Evolutionary conservation across 1,284 basidiomycete genomes (phyloP), one percentile per base, ranked within the genome.

Genomic region (Cutaneotrichosporon dermatis): DNA sequence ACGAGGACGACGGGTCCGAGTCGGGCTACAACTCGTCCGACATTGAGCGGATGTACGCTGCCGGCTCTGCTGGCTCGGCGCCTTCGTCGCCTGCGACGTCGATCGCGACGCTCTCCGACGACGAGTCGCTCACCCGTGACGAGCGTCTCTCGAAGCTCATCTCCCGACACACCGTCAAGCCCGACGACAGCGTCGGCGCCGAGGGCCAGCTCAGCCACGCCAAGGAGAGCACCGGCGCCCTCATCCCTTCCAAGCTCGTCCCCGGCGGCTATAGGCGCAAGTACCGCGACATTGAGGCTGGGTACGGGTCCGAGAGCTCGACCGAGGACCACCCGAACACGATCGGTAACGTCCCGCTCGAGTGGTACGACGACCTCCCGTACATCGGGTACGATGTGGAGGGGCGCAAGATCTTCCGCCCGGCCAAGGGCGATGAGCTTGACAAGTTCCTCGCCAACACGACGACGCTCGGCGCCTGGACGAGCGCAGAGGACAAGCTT

Each of bases 361-460:
- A 98, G 75, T 99, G 95, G 92, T 99, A 99, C 79, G 96, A 99
- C 76, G 95, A 99, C 80, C 82, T 99, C 67, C 96, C 96, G n/a
- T 96, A 99, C 80, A 86, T 99, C 72, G 96, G 96, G 51, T 99
- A 99, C 80, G 86, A 93, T 78, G 88, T 99, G 73, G 85, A 95
- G 75, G 96, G 96, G 52, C 92, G 90, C 80, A 90, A 90, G 77
- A 88, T 99, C 63, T 84, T 98, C 70, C 88, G 92, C 64, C 94
- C 96, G 12, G 95, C 93, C 51, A 87, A 88, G 71, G 93, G 93
- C 55, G 96, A 99, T 73, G 96, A 98, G 78, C 82, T 99, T 55
- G 96, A 99, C 80, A 96, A 91, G 77, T 99, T 99, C 82, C 80
- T 99, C 61, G 84, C 88, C 62, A 96, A 92, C 2, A 88, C 95